Conservation (phyloP, 768 basidiomycete species). For the Boletus rubropictus region DNA sequence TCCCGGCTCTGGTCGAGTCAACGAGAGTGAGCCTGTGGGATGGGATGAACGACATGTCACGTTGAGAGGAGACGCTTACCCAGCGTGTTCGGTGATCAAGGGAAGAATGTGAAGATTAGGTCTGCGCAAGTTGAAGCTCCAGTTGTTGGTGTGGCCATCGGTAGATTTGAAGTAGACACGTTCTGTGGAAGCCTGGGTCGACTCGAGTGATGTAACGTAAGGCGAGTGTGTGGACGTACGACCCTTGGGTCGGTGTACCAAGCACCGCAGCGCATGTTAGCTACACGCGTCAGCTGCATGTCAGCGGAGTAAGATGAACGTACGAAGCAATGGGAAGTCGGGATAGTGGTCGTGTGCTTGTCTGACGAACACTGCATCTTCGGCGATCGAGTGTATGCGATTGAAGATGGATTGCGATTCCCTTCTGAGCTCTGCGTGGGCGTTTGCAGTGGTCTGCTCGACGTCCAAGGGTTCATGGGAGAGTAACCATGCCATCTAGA, state of each 20-base stretch:
- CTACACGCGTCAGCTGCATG: conserved; percentile 34
- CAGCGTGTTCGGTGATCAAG: conserved; percentile 45
- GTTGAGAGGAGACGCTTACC: conserved; percentile 38
- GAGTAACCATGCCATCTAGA: no score
- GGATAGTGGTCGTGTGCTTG: conserved; percentile 45
- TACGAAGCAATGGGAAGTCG: conserved; percentile 53
- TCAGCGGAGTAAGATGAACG: conserved; percentile 17
- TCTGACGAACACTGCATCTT: conserved; percentile 69
- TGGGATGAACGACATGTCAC: not conserved
- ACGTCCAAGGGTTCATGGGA: not conserved
- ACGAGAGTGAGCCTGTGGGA: conserved; percentile 67
- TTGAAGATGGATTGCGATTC: conserved; percentile 79
- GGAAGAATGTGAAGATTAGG: conserved; percentile 78
- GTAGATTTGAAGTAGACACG: conserved; percentile 88
- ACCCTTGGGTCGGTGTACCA: conserved; percentile 83
- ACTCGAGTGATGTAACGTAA: no score
- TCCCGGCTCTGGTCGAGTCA: conserved; percentile 90
- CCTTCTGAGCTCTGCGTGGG: conserved; percentile 51
- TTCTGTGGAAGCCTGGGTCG: conserved; percentile 11
- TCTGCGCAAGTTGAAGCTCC: conserved; percentile 79
- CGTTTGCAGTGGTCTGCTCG: conserved; percentile 12
- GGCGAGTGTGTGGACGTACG: conserved; percentile 25
- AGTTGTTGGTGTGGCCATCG: conserved; percentile 80
- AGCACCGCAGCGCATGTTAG: conserved; percentile 89
- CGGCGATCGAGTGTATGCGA: conserved; percentile 77